Conservation (phyloP, 176 grass and related monocot species). For the Ampelocalamus luodianensis region DNA sequence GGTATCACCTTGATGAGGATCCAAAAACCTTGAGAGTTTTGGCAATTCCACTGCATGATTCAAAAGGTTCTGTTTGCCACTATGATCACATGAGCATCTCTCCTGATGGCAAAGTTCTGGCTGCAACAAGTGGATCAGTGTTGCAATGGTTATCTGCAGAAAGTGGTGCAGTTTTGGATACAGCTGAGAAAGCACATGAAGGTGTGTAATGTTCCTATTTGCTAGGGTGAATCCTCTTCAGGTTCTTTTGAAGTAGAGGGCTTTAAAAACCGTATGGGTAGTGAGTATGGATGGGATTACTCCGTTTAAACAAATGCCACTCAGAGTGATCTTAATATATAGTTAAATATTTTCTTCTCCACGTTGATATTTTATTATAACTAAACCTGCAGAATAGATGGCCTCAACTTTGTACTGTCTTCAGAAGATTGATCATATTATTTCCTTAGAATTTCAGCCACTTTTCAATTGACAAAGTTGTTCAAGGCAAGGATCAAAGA, state of each 20-base stretch:
- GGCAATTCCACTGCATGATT: constrained; percentile 72
- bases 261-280: neutral
- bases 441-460: neutral
- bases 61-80: constrained; percentile 66
- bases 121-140: constrained; percentile 62
- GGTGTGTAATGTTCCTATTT: constrained; percentile 56
- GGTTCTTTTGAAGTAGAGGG: neutral
- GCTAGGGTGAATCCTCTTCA: neutral
- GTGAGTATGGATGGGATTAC: constrained; percentile 1
- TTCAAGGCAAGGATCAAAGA: neutral
- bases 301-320: neutral
- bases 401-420: neutral
- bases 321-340: neutral
- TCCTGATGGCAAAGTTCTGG: constrained; percentile 82
- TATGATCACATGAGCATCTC: constrained; percentile 88
- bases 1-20: constrained; percentile 97
- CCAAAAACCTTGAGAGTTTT: constrained; percentile 91
- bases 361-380: neutral
- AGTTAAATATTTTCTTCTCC: neutral
- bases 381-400: neutral
- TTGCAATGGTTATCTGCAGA: constrained; percentile 86
- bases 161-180: constrained; percentile 87
- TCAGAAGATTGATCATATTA: neutral
- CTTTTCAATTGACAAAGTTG: neutral
- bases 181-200: constrained; percentile 89